Evolutionary conservation across 768 basidiomycete genomes (phyloP).

Genomic region (Boletus tylopilopsis): DNA sequence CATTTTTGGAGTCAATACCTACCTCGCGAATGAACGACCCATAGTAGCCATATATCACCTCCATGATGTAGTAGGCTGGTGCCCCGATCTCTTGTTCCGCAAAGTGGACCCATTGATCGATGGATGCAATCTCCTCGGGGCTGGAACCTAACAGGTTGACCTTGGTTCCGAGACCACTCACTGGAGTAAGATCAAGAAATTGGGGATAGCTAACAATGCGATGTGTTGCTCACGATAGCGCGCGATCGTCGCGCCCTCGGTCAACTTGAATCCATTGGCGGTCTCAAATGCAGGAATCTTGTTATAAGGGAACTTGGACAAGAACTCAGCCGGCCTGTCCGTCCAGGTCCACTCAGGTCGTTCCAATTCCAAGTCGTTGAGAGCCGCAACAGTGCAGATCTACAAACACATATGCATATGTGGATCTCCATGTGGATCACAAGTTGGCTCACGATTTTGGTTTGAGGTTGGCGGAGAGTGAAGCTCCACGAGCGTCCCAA

Average conservation of each 20-base stretch:
- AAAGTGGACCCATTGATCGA: constrained; percentile 24
- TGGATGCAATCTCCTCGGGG: constrained; percentile 3
- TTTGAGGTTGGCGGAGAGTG: constrained; percentile 12
- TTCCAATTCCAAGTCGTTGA: constrained; percentile 13
- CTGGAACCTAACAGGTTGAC: constrained; percentile 11
- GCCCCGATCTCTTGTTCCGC: constrained; percentile 13
- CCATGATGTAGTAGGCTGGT: not conserved
- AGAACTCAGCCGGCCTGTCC: constrained; percentile 13
- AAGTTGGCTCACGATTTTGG: constrained; percentile 12
- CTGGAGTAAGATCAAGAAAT: too few species aligned
- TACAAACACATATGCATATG: too few species aligned
- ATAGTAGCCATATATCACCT: not conserved
- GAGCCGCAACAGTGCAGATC: constrained; percentile 16
- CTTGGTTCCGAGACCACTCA: constrained; percentile 9
- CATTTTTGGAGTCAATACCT: not conserved
- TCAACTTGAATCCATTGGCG: constrained; percentile 15
- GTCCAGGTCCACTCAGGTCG: constrained; percentile 1
- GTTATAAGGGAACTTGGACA: constrained; percentile 13
- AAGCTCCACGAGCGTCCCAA: constrained; percentile 15
- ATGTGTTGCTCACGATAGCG: constrained; percentile 19
- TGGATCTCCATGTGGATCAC: too few species aligned
- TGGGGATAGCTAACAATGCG: too few species aligned
- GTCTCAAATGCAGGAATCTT: constrained; percentile 21
- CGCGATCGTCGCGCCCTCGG: constrained; percentile 15
- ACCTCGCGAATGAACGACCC: constrained; percentile 12